Percentiles rank a stretch among this genome's conserved stretches.
Evolutionary conservation across 176 grass and related monocot genomes (phyloP).

Genomic region (Zoysia pacifica): DNA sequence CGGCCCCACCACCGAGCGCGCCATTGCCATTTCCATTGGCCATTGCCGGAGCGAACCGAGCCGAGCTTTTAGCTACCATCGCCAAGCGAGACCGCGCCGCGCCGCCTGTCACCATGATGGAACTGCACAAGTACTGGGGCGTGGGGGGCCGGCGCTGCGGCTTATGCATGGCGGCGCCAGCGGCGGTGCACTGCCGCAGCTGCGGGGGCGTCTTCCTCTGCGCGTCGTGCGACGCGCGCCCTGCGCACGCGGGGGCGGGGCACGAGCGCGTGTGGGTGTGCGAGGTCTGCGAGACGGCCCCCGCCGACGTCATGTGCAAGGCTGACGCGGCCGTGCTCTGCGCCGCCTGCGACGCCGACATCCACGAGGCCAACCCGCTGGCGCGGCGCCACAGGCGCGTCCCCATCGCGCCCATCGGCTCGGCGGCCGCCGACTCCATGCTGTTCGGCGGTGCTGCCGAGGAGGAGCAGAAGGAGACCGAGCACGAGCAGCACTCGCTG

Average conservation of each 20-base stretch:
- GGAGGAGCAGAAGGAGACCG: constrained; percentile 15
- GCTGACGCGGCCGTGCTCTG: constrained; percentile 87
- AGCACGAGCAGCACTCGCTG: constrained; percentile 34
- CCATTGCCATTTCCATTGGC: not conserved
- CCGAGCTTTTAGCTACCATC: not conserved
- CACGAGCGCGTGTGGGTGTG: constrained; percentile 75
- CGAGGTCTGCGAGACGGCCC: constrained; percentile 83
- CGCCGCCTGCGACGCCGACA: constrained; percentile 72
- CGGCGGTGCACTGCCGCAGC: constrained; percentile 56
- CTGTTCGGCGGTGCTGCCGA: constrained; percentile 41
- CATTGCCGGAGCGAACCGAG: not conserved
- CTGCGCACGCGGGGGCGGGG: constrained; percentile 35
- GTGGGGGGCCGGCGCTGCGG: constrained; percentile 45
- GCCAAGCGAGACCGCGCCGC: too few species aligned
- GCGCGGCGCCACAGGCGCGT: constrained; percentile 81
- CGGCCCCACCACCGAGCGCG: constrained; percentile 2
- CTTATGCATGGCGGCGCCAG: constrained; percentile 45
- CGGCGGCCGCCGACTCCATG: constrained; percentile 39
- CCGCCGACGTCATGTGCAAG: constrained; percentile 84
- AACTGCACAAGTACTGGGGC: constrained; percentile 53
- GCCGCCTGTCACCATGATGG: not conserved
- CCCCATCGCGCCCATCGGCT: constrained; percentile 57
- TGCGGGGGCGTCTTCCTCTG: constrained; percentile 51
- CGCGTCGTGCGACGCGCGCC: constrained; percentile 52
- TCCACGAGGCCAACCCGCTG: constrained; percentile 87